Evolutionary conservation across 345 rosid genomes (phyloP), one percentile per base, ranked within the genome.

Genomic region (Dimocarpus longan): DNA sequence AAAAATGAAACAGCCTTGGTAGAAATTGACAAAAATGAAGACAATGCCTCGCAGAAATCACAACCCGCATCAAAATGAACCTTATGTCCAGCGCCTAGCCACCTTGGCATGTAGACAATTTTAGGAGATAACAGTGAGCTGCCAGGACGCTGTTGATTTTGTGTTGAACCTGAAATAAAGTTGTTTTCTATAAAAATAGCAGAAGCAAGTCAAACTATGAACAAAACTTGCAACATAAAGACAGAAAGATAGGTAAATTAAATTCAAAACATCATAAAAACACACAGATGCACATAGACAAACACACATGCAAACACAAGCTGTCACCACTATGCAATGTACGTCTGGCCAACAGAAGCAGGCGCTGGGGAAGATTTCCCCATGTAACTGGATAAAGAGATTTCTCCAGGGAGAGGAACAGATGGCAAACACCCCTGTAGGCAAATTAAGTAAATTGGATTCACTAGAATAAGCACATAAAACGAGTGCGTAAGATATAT

Each of bases 31-130:
- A 21, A 69, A 10, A 40, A 3, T 5, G 43, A 70, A 4, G 11
- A 59, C 42, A 50, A 80, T 84, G 84, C 87, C 86, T 85, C 89
- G 46, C 89, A 87, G 76, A 62, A 87, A 79, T 87, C 89, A 76
- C 87, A 87, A 37, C 85, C 89, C 73, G 73, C 80, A 66, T 68
- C 70, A 70, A 73, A 0, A 73, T 87, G 89, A 79, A 87, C 78
- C 82, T 76, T 82, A 18, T 80, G 85, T 8, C 84, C 83, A 73
- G 46, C 54, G 71, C 81, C 80, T 10, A 40, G n/a, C 56, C 62
- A 42, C 79, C 78, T 70, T 66, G 84, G 43, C 11, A 74, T 26
- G 71, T 56, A 73, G 50, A 63, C 63, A 28, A n/a, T 62, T 8
- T 54, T 32, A 60, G 80, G 77, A 46, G 66, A 28, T 3, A 71